Evolutionary conservation across 192 early-diverging fungal species (phyloP), one percentile per base, ranked within the genome.

Genomic region (Rhizophagus prolifer): DNA sequence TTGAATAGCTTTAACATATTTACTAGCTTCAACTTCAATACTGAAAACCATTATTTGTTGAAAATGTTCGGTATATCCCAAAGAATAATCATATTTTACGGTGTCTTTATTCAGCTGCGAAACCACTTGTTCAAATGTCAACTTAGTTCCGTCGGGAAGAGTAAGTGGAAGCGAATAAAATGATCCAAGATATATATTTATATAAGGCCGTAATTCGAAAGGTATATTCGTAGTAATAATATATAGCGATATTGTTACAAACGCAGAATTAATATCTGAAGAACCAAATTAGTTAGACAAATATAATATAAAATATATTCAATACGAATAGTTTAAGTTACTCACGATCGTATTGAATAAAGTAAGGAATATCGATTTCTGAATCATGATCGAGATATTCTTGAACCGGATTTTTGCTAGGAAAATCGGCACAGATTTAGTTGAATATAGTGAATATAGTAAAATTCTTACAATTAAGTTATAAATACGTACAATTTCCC

Each of bases 311-410:
- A 34, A 54, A 38, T 59, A 38, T 28, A 34, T 23, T 13, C 41
- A 4, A 28, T n/a, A 31, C 41, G 41, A 44, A 25, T 16, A n/a
- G 26, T 63, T 28, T 28, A 1, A 61, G 41, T 28, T 3, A 82
- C 82, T 71, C 84, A 89, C 88, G 86, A 58, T 86, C 85, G 72
- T 77, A 89, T 78, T 89, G 85, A 47, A 88, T 85, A 79, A 86
- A 86, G 34, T 85, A 83, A 26, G 88, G 86, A 9, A 88, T 28
- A 30, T 84, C 72, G 21, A 79, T 79, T 25, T n/a, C 26, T 38
- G 73, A 25, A 69, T 89, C 88, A 5, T 78, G 77, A 65, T 89
- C 81, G 25, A 89, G 61, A 64, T 88, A 82, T 14, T 78, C 79
- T 71, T 88, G 86, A 25, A 89, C 82, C 31, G 70, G 68, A 47